These are phyloP conservation scores for Beauveria caledonica DNA, from an alignment of 2,329 filamentous ascomycete genomes.

Conservation along the genomic window DNA sequence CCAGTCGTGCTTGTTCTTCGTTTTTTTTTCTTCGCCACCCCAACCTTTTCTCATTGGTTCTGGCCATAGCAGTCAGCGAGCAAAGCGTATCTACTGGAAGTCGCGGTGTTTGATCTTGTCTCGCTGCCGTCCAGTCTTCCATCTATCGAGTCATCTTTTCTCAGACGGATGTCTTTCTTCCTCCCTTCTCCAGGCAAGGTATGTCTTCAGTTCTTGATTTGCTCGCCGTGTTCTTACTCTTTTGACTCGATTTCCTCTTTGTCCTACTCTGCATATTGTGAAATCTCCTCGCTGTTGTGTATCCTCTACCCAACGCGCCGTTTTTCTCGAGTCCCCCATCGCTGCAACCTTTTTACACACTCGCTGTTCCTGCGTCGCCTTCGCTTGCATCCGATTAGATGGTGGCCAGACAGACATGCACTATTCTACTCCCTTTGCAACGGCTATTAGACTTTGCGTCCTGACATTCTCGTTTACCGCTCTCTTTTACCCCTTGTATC, in stretches of 20 bases:
- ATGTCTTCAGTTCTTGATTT: neutral
- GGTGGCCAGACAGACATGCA: neutral
- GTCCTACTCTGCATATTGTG: neutral
- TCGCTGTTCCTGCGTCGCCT: neutral
- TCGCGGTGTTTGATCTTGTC: neutral
- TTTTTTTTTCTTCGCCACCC: neutral
- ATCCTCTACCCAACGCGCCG: neutral
- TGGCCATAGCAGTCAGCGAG: conserved; percentile 7
- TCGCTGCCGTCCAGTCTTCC: neutral
- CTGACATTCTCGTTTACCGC: neutral
- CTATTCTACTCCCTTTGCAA: neutral
- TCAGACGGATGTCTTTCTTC: conserved; percentile 6
- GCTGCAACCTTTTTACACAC: neutral
- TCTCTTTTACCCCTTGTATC: neutral
- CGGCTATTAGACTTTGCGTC: neutral
- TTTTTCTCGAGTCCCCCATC: neutral
- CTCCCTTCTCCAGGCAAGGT: conserved; percentile 10
- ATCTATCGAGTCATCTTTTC: conserved; percentile 2
- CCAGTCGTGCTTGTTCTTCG: conserved; percentile 4
- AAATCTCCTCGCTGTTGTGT: neutral
- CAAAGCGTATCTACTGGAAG: conserved; percentile 6
- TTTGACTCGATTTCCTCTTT: neutral
- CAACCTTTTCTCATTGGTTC: conserved; percentile 9
- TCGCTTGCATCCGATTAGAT: neutral
- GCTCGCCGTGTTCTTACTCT: neutral